Conservation (phyloP, 257 asterid species). For the Prunella vulgaris region DNA sequence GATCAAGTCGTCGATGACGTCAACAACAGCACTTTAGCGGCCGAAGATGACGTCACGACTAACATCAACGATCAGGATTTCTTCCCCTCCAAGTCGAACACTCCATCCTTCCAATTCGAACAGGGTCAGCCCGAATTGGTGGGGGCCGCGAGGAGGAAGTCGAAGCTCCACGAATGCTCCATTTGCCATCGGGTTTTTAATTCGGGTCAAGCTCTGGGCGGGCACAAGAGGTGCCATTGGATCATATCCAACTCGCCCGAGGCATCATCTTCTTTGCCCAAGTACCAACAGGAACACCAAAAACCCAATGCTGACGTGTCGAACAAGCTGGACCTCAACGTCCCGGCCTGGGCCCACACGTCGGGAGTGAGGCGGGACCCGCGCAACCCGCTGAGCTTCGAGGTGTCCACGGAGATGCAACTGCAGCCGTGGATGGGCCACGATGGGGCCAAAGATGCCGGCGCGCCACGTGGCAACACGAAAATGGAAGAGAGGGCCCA, state of each 20-base stretch:
- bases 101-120: constrained; percentile 39
- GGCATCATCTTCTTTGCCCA: constrained; percentile 31
- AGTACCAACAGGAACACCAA: constrained; percentile 37
- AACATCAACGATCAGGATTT: constrained; percentile 33
- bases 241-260: constrained; percentile 61
- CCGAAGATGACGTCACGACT: constrained; percentile 29
- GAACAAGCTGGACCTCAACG: constrained; percentile 65
- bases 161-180: constrained; percentile 81
- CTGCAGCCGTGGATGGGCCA: constrained; percentile 27
- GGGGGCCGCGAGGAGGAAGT: constrained; percentile 54
- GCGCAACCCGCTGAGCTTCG: constrained; percentile 52
- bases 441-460: not conserved
- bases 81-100: constrained; percentile 34
- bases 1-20: constrained; percentile 33
- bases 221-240: constrained; percentile 98
- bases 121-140: constrained; percentile 29
- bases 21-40: not conserved
- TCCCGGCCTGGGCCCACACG: constrained; percentile 62
- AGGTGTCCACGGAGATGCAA: constrained; percentile 62
- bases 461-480: not conserved
- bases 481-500: not conserved
- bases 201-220: constrained; percentile 93
- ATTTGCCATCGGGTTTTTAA: constrained; percentile 84
- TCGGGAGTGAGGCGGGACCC: constrained; percentile 48
- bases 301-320: constrained; percentile 19